Base-by-base conservation (phyloP, 1,284 basidiomycete species). In the Erythrobasidium hasegawianum region DNA sequence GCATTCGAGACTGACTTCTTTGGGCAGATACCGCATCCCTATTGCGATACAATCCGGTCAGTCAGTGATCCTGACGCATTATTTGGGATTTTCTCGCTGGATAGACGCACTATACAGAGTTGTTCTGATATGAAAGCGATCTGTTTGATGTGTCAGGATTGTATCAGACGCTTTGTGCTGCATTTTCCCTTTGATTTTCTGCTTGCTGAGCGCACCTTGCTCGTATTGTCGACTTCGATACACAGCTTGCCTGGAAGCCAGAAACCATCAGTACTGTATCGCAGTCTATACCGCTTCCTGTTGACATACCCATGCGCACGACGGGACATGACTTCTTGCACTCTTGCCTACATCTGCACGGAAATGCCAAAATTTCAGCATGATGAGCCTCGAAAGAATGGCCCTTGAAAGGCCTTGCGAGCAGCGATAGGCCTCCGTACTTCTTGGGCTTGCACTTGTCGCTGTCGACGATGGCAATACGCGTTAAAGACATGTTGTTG, bases 271-370 rank as follows among this genome's bases (percentile, higher is more conserved):
- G 33, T 33, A 33, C 4, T n/a, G n/a, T 33, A 5, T 5, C 33
- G 33, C 33, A 33, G 33, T 5, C 5, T 11, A 11, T 33, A 33
- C 11, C 33, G 11, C 33, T 33, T 33, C n/a, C 33, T 33, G 11
- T 33, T 33, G n/a, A n/a, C 14, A 24, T 24, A 78, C 86, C 89
- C 93, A 94, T 97, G 81, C 92, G 92, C 64, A 96, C 93, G 60
- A 97, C 94, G 43, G 93, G 94, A 82, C 93, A 97, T 80, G 91
- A 94, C 86, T 91, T 91, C 83, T 90, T 93, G 79, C 90, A 92
- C 78, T 93, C 90, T 74, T 90, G 89, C 10, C 89, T 87, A 74
- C 90, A 93, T 77, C 74, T 79, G 65, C 22, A 38, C n/a, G n/a
- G n/a, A n/a, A 18, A n/a, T 29, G 16, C 11, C 27, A 18, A 16